Percentiles rank a stretch among this genome's conserved stretches.
phyloP scores from a whole-genome alignment of 352 stramenopile species.

The Halophytophthora polymorphica region DNA sequence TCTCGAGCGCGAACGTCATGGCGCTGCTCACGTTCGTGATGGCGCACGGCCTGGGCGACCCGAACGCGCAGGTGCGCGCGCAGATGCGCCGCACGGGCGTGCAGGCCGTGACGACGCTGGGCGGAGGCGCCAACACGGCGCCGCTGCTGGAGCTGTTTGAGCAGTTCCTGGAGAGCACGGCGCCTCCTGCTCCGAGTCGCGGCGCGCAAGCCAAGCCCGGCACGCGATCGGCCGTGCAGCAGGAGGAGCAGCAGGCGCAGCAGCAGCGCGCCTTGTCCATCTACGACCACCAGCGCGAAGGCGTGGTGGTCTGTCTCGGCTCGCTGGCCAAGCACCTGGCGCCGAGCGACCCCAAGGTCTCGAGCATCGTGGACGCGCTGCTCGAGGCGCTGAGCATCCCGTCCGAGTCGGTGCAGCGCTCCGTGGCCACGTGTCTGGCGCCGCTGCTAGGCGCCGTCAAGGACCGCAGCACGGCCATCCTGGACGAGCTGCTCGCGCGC shows the following conservation, averaged over 20 bases:
- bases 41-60: conserved; percentile 69
- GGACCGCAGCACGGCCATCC: conserved; percentile 64
- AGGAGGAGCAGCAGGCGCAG: conserved; percentile 32
- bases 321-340: conserved; percentile 89
- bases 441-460: conserved; percentile 86
- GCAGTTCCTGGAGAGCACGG: conserved; percentile 62
- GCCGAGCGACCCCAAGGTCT: conserved; percentile 85
- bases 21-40: conserved; percentile 79
- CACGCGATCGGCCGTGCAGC: conserved; percentile 22
- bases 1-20: conserved; percentile 64
- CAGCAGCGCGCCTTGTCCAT: conserved; percentile 39
- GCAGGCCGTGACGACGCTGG: conserved; percentile 69
- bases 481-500: conserved; percentile 70
- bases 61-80: conserved; percentile 63
- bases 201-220: conserved; percentile 24
- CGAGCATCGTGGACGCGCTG: conserved; percentile 83
- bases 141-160: conserved; percentile 75
- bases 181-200: conserved; percentile 15
- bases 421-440: conserved; percentile 88
- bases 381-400: conserved; percentile 89
- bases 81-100: conserved; percentile 87
- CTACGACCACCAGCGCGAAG: conserved; percentile 88
- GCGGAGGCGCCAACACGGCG: conserved; percentile 59
- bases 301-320: conserved; percentile 88
- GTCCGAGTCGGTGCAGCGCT: conserved; percentile 91